Evolutionary conservation across 495 filamentous ascomycete genomes (phyloP), one percentile per base, ranked within the genome.

Genomic region (Annulohypoxylon bovei): DNA sequence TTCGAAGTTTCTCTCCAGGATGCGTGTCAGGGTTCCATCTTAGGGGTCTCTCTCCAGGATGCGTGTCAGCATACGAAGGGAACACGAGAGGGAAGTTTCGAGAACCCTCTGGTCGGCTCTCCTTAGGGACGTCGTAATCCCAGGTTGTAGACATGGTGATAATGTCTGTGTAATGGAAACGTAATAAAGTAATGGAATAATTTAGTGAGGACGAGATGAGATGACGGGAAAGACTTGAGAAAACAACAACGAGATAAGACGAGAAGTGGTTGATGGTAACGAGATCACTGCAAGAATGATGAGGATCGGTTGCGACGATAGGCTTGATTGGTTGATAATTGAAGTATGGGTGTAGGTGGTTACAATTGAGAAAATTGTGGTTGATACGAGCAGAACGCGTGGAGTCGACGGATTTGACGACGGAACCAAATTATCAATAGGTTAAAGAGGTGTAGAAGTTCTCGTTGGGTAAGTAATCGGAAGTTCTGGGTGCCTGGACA

Each of bases 81-180:
- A 53, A 53, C 11, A 53, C 49, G 6, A 53, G 49, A 8, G 49
- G 49, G 11, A 53, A 53, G 49, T 53, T 32, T 16, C 49, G 49
- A 53, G 49, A 53, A 20, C 49, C 18, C n/a, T 33, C 49, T 6
- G 49, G 49, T 33, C 49, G 49, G 8, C 33, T 23, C 12, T 33
- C 28, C 27, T 53, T 53, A 20, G 46, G 46, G 4, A 50, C n/a
- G 11, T 53, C 49, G n/a, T 53, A 30, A 7, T 53, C 49, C 6
- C n/a, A 27, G 11, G 18, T 18, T 14, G 49, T 32, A n/a, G 25
- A 14, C 49, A 53, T 53, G 16, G 22, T 27, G 23, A 14, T 6
- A 12, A 20, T 20, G 14, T 4, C 14, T 53, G 28, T 28, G 5
- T 2, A 18, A 28, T 30, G 6, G 23, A 14, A 18, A 32, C 14